These are phyloP conservation scores for Erodium chrysanthum DNA, from an alignment of 441 rosid species.

Conservation along the genomic window DNA sequence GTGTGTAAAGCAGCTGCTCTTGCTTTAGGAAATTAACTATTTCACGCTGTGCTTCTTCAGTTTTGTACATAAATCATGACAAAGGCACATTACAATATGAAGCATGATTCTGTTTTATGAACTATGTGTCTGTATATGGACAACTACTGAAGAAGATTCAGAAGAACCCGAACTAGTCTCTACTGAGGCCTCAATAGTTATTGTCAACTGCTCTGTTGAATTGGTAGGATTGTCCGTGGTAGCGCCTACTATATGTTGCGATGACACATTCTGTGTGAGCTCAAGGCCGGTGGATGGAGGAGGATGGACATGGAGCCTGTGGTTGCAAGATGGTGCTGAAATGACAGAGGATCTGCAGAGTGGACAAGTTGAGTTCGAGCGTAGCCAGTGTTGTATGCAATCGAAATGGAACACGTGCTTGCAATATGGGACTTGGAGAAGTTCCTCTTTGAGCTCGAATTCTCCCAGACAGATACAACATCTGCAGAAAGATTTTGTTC, in stretches of 20 bases:
- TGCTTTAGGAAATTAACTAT: slow-evolving; percentile 16
- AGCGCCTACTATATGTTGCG: slow-evolving; percentile 11
- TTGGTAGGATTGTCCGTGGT: neutral
- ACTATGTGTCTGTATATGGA: slow-evolving; percentile 7
- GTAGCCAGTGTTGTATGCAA: slow-evolving; percentile 79
- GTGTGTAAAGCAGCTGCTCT: slow-evolving; percentile 28
- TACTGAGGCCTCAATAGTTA: slow-evolving; percentile 18
- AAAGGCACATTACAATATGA: neutral
- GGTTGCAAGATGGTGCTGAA: slow-evolving; percentile 19
- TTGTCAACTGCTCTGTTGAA: slow-evolving; percentile 10
- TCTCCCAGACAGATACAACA: slow-evolving; percentile 95
- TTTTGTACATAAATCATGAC: neutral
- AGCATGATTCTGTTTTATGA: neutral
- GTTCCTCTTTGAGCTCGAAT: slow-evolving; percentile 64
- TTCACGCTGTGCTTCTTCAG: neutral
- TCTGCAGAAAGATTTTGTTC: slow-evolving; percentile 25
- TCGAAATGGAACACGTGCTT: slow-evolving; percentile 78
- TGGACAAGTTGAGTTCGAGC: slow-evolving; percentile 77
- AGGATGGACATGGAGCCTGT: slow-evolving; percentile 13
- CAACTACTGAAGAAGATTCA: neutral
- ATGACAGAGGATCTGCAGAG: slow-evolving; percentile 66
- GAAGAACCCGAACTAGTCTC: too few relatives aligned
- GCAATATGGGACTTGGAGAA: slow-evolving; percentile 73
- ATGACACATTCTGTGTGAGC: slow-evolving; percentile 11
- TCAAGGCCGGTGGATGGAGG: slow-evolving; percentile 9